Conservation (phyloP, 2,329 filamentous ascomycete species). For the Microsporum ferrugineum region DNA sequence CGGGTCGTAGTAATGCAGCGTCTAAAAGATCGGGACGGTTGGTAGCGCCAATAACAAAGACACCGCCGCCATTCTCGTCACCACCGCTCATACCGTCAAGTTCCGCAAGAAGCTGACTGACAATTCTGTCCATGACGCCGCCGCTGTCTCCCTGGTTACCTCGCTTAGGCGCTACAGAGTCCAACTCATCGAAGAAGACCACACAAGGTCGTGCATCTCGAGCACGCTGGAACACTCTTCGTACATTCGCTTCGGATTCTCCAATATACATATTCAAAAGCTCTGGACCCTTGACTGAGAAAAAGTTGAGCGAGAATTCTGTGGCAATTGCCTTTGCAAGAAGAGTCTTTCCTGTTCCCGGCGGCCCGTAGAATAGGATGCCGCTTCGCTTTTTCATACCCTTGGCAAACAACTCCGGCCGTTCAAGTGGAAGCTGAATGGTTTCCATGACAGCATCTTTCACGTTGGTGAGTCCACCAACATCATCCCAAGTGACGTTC, state of each 20-base stretch:
- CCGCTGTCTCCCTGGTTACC: conserved; percentile 93
- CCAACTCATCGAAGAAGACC: conserved; percentile 96
- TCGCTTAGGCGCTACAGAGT: conserved; percentile 98
- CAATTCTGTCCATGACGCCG: conserved; percentile 96
- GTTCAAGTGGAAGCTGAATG: conserved; percentile 97
- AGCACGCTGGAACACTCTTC: conserved; percentile 99
- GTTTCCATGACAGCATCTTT: conserved; percentile 99
- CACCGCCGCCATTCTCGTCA: conserved; percentile 94
- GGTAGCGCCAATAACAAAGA: conserved; percentile 97
- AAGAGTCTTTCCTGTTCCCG: conserved; percentile 99
- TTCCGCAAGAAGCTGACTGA: conserved; percentile 97
- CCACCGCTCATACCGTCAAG: conserved; percentile 96
- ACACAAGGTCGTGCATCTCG: conserved; percentile 95
- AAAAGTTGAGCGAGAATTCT: conserved; percentile 98
- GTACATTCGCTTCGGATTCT: conserved; percentile 99
- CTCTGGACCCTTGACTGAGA: conserved; percentile 97
- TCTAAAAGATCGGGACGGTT: conserved; percentile 98
- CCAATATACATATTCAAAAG: conserved; percentile 99
- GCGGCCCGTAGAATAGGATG: conserved; percentile 97
- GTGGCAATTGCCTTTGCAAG: conserved; percentile 99
- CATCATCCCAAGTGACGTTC: conserved; percentile 99
- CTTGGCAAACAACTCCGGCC: conserved; percentile 99
- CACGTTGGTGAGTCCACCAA: conserved; percentile 94
- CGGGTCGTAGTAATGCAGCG: conserved; percentile 92
- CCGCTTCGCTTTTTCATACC: conserved; percentile 94